A percentile compares a stretch with the other conserved stretches of the same genome.
Conservation (phyloP, 805 yeast genomes). For the Hanseniaspora jakobsenii region DNA sequence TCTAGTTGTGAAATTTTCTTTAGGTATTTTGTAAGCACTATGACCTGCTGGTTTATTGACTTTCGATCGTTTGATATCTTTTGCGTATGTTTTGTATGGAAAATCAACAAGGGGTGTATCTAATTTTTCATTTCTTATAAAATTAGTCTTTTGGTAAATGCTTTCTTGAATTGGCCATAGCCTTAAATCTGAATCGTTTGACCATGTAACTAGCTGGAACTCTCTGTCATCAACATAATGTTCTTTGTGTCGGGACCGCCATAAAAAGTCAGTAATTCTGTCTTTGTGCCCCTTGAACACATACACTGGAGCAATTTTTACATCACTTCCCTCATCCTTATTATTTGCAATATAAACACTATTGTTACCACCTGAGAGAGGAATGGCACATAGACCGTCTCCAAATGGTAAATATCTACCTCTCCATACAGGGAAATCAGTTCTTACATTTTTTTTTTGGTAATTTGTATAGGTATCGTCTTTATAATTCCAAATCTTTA, state of each 20-base stretch:
- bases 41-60: conserved; percentile 15
- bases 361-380: conserved; percentile 70
- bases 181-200: conserved; percentile 72
- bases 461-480: conserved; percentile 23
- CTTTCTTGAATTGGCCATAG: conserved; percentile 60
- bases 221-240: conserved; percentile 54
- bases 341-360: conserved; percentile 30
- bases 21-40: conserved; percentile 26
- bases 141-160: conserved; percentile 37
- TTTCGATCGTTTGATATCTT: conserved; percentile 33
- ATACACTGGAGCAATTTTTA: conserved; percentile 40
- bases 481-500: conserved; percentile 68
- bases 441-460: conserved; percentile 38
- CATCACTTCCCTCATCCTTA: conserved; percentile 21
- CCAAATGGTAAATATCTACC: conserved; percentile 89
- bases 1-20: conserved; percentile 26
- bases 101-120: conserved; percentile 34
- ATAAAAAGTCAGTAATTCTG: conserved; percentile 75
- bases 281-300: conserved; percentile 72
- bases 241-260: conserved; percentile 57
- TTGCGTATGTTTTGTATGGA: conserved; percentile 37
- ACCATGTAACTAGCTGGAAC: conserved; percentile 88
- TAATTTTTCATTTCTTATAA: conserved; percentile 30
- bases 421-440: conserved; percentile 79
- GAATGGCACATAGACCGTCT: conserved; percentile 76